Conservation (phyloP, 2,329 filamentous ascomycete species). For the Aspergillus aculeatus region DNA sequence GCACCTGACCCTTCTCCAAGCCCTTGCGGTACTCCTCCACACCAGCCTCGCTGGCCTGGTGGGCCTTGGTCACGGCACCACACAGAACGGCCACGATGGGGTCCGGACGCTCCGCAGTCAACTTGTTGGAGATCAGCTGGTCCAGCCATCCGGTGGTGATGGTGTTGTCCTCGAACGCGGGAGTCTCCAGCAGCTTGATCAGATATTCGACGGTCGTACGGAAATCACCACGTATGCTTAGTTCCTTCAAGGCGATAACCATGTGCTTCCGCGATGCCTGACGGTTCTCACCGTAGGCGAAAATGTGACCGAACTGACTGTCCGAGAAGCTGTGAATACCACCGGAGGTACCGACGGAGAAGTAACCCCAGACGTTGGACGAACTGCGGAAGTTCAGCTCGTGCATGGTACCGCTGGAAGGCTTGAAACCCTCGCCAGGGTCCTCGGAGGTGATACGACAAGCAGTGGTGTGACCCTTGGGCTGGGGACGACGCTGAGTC, state of each 20-base stretch:
- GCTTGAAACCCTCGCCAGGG: slow-evolving; percentile 98
- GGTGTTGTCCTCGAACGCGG: slow-evolving; percentile 97
- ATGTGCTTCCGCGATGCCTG: slow-evolving; percentile 97
- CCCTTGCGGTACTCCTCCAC: slow-evolving; percentile 82
- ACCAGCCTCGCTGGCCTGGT: slow-evolving; percentile 88
- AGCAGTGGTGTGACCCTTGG: slow-evolving; percentile 95
- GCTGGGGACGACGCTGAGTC: slow-evolving; percentile 83
- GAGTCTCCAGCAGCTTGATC: slow-evolving; percentile 97
- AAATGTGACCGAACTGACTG: slow-evolving; percentile 98
- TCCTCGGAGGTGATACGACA: slow-evolving; percentile 99
- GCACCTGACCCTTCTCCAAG: slow-evolving; percentile 95
- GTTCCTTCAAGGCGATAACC: slow-evolving; percentile 96
- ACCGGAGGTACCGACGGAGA: slow-evolving; percentile 94
- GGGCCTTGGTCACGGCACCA: slow-evolving; percentile 91
- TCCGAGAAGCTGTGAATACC: slow-evolving; percentile 99
- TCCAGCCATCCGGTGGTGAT: slow-evolving; percentile 99
- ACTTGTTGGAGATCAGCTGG: slow-evolving; percentile 95
- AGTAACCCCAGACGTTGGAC: slow-evolving; percentile 99
- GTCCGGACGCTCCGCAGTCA: slow-evolving; percentile 94
- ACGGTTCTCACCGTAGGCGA: slow-evolving; percentile 97
- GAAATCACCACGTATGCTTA: slow-evolving; percentile 99
- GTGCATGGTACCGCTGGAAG: slow-evolving; percentile 97
- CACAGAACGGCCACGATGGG: slow-evolving; percentile 91
- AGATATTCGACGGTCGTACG: slow-evolving; percentile 97
- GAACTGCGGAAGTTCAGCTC: slow-evolving; percentile 98